Conservation (phyloP, 73 alveolate genomes). For the Durusdinium trenchii region DNA sequence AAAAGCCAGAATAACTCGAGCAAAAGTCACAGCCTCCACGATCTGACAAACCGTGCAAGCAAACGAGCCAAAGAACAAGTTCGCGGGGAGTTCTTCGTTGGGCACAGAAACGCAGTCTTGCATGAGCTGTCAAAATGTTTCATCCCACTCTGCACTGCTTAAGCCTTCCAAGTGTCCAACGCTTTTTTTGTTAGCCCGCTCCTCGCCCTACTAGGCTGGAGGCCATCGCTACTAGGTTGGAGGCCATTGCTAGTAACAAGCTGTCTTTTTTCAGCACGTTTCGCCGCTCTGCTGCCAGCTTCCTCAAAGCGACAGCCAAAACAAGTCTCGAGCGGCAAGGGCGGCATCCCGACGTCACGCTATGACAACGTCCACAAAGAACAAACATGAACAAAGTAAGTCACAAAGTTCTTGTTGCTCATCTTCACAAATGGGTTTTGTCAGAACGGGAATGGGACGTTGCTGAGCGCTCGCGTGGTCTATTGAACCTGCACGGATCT, state of each 20-base stretch:
- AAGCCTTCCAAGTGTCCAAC: too few species aligned
- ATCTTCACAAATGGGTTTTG: not conserved
- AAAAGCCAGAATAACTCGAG: too few species aligned
- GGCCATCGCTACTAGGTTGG: too few species aligned
- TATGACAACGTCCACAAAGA: slow-evolving; percentile 16
- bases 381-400: not conserved
- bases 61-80: too few species aligned
- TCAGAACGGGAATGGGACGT: not conserved
- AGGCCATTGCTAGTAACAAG: too few species aligned
- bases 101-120: too few species aligned
- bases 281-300: slow-evolving; percentile 54
- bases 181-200: not conserved
- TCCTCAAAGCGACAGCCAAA: slow-evolving; percentile 60
- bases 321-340: slow-evolving; percentile 15
- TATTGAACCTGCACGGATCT: not conserved
- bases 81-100: too few species aligned
- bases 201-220: too few species aligned
- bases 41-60: too few species aligned
- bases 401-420: not conserved
- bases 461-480: not conserved
- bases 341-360: slow-evolving; percentile 85
- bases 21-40: too few species aligned
- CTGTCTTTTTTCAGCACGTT: not conserved
- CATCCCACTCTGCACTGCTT: too few species aligned
- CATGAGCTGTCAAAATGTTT: too few species aligned